These are phyloP conservation scores for Volvox reticuliferus DNA, from an alignment of 139 green algal genomes.

Conservation along the genomic window DNA sequence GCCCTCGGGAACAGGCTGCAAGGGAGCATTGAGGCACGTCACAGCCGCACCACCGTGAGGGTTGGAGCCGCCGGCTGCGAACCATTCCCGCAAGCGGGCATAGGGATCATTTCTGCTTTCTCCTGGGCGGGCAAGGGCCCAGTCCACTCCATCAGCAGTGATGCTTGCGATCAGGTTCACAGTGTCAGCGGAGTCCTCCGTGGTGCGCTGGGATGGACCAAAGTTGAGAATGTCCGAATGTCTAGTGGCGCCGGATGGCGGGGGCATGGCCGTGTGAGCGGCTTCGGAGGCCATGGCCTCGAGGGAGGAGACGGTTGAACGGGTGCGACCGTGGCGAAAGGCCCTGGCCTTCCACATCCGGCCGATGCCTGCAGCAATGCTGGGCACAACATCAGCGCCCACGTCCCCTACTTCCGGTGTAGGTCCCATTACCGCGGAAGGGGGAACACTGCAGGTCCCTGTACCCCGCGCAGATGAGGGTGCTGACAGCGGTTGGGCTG, in stretches of 20 bases:
- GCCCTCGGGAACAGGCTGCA: slow-evolving; percentile 19
- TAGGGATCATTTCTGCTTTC: slow-evolving; percentile 20
- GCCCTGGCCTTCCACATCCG: slow-evolving; percentile 38
- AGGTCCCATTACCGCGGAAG: neutral
- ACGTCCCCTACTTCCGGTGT: neutral
- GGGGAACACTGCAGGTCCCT: neutral
- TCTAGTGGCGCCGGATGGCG: neutral
- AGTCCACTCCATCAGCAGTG: slow-evolving; percentile 14
- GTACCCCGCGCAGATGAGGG: neutral
- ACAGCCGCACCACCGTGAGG: neutral
- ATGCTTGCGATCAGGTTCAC: slow-evolving; percentile 21
- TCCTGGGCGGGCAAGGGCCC: neutral
- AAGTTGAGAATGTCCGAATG: neutral
- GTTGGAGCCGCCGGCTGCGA: neutral
- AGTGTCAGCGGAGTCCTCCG: slow-evolving; percentile 16
- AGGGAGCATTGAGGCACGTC: neutral
- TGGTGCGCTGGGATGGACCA: neutral
- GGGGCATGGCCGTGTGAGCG: neutral
- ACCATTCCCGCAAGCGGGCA: slow-evolving; percentile 39
- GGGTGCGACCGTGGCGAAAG: neutral
- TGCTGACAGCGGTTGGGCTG: neutral
- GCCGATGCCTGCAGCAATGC: neutral
- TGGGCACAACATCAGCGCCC: too few relatives aligned
- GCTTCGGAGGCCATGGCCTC: neutral
- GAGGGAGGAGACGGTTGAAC: neutral